Base-by-base conservation (phyloP, 805 yeast genomes). In the Lachancea sp. region DNA sequence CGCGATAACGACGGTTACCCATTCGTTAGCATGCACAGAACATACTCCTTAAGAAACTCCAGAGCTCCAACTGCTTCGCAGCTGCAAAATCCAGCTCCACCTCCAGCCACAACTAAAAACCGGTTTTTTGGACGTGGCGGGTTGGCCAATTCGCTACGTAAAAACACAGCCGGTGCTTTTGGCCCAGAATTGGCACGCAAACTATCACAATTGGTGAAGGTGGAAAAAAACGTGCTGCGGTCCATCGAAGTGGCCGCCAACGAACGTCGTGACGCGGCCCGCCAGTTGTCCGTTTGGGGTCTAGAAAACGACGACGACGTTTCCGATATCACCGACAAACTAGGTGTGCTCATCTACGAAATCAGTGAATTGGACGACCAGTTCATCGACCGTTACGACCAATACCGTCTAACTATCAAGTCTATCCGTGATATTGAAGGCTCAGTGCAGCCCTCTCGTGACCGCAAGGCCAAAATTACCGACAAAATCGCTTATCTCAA, bases 11-110 rank as follows among this genome's bases (percentile, higher is more conserved):
- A n/a, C n/a, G n/a, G n/a, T n/a, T n/a, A n/a, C n/a, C n/a, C n/a
- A n/a, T n/a, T n/a, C n/a, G n/a, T n/a, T n/a, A n/a, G n/a, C 54
- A 93, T 93, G 99, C 97, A 91, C 78, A 85, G 97, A 82, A 91
- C 99, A 41, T 93, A 93, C 72, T 91, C 99, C 30, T 77, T 91
- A 71, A 89, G 99, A 79, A 82, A 89, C 59, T 68, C 83, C 46
- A 85, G 96, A 70, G 98, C 97, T 33, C 99, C 99, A 51, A 90
- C 99, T 47, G 98, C 98, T 49, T 79, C 96, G 55, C 96, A 91
- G 71, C 70, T 91, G 70, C 90, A 84, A 66, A 77, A 85, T 41
- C 97, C 98, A 29, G 98, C 98, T 39, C 98, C 97, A 54, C 82
- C 95, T 35, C 81, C 96, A 27, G 73, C 95, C 44, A 85, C 97